Percentiles rank a stretch among this genome's conserved stretches.
Evolutionary conservation across 371 early-diverging fungal genomes (phyloP).

Genomic region (Mucor circinelloides): DNA sequence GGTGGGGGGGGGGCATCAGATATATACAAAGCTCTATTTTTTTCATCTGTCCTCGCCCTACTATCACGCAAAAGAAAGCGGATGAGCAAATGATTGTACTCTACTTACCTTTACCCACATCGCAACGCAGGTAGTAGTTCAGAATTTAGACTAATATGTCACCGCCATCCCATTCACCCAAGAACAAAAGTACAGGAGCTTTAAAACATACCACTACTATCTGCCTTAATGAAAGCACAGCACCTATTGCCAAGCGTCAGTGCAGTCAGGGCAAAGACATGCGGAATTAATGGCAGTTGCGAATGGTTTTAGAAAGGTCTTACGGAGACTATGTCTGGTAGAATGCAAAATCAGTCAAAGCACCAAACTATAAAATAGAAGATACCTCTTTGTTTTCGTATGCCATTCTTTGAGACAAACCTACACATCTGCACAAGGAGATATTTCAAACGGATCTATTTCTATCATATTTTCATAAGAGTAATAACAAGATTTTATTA

Average conservation of each 20-base stretch:
- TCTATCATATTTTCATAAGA: constrained; percentile 4
- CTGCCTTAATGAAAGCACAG: constrained; percentile 4
- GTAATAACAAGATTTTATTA: background rate
- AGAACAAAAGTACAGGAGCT: constrained; percentile 6
- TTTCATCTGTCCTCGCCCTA: constrained; percentile 5
- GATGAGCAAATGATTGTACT: constrained; percentile 3
- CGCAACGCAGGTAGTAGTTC: constrained; percentile 8
- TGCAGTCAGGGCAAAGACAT: constrained; percentile 9
- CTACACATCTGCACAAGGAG: background rate
- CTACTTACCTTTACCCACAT: constrained; percentile 12
- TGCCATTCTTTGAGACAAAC: constrained; percentile 1
- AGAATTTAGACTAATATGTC: constrained; percentile 7
- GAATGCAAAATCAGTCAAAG: constrained; percentile 6
- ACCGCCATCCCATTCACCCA: too few relatives aligned
- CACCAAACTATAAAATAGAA: background rate
- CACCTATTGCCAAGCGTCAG: constrained; percentile 12
- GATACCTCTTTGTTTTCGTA: background rate
- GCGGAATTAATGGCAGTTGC: constrained; percentile 12
- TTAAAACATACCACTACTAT: constrained; percentile 13
- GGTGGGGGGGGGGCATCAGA: background rate
- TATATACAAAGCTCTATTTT: background rate
- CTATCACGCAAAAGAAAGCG: constrained; percentile 9
- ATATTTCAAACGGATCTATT: background rate
- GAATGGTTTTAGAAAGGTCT: background rate
- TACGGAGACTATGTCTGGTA: constrained; percentile 5